Conservation (phyloP, 1,139 yeast species). For the Taiozyma sp. region DNA sequence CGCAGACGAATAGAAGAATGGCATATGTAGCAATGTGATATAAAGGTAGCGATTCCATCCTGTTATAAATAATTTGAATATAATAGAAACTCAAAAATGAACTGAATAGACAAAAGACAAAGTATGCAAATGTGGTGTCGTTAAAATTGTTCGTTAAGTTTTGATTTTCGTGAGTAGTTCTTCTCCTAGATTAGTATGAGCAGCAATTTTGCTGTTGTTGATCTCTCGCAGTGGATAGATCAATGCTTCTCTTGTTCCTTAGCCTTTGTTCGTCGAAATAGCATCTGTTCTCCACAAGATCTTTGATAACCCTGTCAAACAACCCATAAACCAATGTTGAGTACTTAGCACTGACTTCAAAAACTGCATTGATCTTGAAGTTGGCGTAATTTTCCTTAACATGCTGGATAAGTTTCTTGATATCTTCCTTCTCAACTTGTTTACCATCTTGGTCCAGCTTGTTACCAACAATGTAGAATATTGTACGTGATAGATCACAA, state of each 20-base stretch:
- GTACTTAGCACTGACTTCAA: constrained; percentile 30
- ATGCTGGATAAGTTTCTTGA: constrained; percentile 19
- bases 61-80: not conserved
- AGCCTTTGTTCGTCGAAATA: constrained; percentile 22
- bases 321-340: constrained; percentile 22
- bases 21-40: constrained; percentile 1
- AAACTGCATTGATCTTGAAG: constrained; percentile 26
- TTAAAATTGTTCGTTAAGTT: not conserved
- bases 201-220: constrained; percentile 21
- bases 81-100: not conserved
- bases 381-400: constrained; percentile 18
- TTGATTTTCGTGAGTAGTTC: not conserved
- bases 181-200: constrained; percentile 14
- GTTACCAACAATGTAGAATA: constrained; percentile 38
- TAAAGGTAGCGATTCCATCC: not conserved
- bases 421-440: constrained; percentile 23
- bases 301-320: constrained; percentile 21
- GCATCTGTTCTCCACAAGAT: constrained; percentile 24
- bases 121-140: constrained; percentile 1
- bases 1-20: not conserved
- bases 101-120: not conserved
- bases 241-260: constrained; percentile 23
- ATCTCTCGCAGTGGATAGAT: constrained; percentile 22
- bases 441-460: constrained; percentile 32
- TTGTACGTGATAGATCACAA: constrained; percentile 25